Conservation (phyloP, 1,284 basidiomycete species). For the Amylostereum chailletii region DNA sequence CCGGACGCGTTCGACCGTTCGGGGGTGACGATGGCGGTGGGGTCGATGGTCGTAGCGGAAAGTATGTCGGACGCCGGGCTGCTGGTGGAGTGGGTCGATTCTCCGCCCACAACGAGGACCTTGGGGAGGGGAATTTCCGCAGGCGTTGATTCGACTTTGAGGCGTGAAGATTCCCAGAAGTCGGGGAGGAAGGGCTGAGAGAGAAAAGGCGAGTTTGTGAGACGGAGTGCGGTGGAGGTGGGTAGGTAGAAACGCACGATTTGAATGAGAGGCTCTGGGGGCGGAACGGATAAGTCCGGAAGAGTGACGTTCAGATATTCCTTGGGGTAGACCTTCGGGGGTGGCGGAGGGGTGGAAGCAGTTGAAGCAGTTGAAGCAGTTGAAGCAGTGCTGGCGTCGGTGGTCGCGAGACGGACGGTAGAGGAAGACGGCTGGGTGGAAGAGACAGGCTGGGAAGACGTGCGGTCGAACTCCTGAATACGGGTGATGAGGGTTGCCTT, state of each 20-base stretch:
- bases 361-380: constrained; percentile 11
- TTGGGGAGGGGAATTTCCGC: constrained; percentile 40
- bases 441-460: constrained; percentile 13
- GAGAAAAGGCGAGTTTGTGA: not conserved
- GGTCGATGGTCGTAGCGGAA: constrained; percentile 8
- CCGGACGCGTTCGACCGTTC: constrained; percentile 2
- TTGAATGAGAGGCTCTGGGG: constrained; percentile 37
- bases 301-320: constrained; percentile 41
- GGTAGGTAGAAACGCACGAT: constrained; percentile 41
- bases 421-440: constrained; percentile 6
- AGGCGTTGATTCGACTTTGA: constrained; percentile 22
- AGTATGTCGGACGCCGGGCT: constrained; percentile 55
- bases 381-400: constrained; percentile 26
- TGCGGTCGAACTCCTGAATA: constrained; percentile 41
- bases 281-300: constrained; percentile 42
- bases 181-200: constrained; percentile 65
- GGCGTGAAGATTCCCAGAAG: constrained; percentile 54
- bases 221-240: not conserved
- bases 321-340: constrained; percentile 16
- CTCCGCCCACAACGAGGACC: constrained; percentile 64
- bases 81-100: constrained; percentile 51
- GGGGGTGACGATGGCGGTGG: constrained; percentile 5
- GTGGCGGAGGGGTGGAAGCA: constrained; percentile 5
- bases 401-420: constrained; percentile 13
- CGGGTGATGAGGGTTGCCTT: constrained; percentile 49